Conservation (phyloP, 2,329 filamentous ascomycete genomes). For the Lasiodiplodia hormozganensis region DNA sequence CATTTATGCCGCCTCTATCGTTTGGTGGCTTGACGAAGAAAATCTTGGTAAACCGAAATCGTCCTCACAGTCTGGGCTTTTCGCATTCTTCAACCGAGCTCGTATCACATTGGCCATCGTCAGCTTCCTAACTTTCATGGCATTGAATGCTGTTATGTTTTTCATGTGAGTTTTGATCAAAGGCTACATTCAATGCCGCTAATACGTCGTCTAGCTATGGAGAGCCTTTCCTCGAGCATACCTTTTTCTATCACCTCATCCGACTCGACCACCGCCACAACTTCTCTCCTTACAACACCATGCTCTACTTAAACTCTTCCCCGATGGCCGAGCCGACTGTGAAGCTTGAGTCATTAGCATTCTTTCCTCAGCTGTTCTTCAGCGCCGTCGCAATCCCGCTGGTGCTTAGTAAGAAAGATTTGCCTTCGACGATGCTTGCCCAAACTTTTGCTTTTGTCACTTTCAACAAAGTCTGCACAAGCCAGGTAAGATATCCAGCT, state of each 20-base stretch:
- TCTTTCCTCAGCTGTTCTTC: conserved; percentile 84
- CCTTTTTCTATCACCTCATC: conserved; percentile 89
- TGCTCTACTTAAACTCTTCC: conserved; percentile 86
- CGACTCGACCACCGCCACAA: conserved; percentile 97
- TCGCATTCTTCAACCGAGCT: conserved; percentile 40
- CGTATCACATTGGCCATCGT: conserved; percentile 66
- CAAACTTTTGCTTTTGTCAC: conserved; percentile 97
- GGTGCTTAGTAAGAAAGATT: conserved; percentile 77
- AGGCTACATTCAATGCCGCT: neutral
- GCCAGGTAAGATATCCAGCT: conserved; percentile 69
- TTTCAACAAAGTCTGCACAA: conserved; percentile 99
- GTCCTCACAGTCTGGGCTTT: conserved; percentile 26
- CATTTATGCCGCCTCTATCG: conserved; percentile 83
- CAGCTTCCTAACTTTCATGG: conserved; percentile 75
- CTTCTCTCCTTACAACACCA: conserved; percentile 93
- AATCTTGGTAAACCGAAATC: conserved; percentile 1
- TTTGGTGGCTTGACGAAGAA: conserved; percentile 78
- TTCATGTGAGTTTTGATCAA: conserved; percentile 60
- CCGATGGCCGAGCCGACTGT: conserved; percentile 47
- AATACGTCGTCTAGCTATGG: conserved; percentile 66
- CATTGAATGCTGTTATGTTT: conserved; percentile 82
- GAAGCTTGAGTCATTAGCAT: conserved; percentile 79
- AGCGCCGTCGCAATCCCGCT: conserved; percentile 79
- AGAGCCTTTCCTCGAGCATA: conserved; percentile 82
- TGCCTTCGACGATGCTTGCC: conserved; percentile 85